These are phyloP conservation scores for Bipolaris bicolor DNA, from an alignment of 2,329 filamentous ascomycete genomes.

Conservation along the genomic window DNA sequence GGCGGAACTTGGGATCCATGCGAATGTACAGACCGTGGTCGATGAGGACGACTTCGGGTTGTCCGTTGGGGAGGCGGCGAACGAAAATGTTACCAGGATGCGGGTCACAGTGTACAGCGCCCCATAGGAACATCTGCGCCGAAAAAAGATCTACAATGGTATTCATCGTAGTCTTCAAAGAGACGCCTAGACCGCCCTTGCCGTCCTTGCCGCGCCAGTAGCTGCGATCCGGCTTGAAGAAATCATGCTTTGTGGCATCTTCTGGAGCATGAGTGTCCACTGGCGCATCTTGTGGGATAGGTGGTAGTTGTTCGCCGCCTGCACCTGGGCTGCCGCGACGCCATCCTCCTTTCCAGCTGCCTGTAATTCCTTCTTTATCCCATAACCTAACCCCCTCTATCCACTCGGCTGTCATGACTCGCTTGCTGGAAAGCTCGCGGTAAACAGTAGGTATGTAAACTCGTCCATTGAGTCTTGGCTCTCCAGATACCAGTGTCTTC, in stretches of 20 bases:
- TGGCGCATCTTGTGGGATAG: constrained; percentile 43
- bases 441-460: constrained; percentile 91
- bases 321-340: constrained; percentile 79
- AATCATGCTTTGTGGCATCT: constrained; percentile 54
- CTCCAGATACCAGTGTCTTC: constrained; percentile 74
- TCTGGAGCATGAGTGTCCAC: constrained; percentile 37
- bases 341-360: constrained; percentile 78
- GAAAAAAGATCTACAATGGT: constrained; percentile 96
- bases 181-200: constrained; percentile 82
- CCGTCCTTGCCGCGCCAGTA: constrained; percentile 76
- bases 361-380: constrained; percentile 84
- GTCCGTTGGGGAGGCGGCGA: constrained; percentile 79
- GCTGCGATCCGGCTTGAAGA: constrained; percentile 79
- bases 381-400: constrained; percentile 92
- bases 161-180: constrained; percentile 86
- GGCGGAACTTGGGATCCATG: constrained; percentile 82
- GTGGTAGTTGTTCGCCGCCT: constrained; percentile 67
- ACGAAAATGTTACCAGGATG: constrained; percentile 98
- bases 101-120: constrained; percentile 92
- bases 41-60: constrained; percentile 89
- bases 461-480: constrained; percentile 75
- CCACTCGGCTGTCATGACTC: constrained; percentile 96
- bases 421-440: constrained; percentile 77
- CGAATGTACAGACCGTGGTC: constrained; percentile 96
- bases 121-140: constrained; percentile 98